Conservation (phyloP, 768 basidiomycete genomes). For the Sporobolomyces phaffii region DNA sequence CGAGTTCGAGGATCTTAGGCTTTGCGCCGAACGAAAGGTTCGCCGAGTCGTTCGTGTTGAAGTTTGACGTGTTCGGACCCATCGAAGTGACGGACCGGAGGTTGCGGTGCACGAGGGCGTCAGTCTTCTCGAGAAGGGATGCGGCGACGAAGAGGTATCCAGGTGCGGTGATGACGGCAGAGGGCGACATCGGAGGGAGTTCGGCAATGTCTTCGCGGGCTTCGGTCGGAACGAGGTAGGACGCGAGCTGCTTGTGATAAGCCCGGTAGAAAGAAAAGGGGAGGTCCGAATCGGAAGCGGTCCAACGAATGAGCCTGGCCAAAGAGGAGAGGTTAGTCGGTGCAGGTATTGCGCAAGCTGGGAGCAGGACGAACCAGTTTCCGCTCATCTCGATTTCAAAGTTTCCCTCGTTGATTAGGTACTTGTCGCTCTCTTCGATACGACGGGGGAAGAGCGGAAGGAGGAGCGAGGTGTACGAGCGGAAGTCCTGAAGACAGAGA, state of each 20-base stretch:
- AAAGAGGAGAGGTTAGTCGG: background rate
- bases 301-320: constrained; percentile 51
- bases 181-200: constrained; percentile 9
- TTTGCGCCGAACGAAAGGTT: constrained; percentile 49
- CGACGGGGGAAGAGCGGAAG: background rate
- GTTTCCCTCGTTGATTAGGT: constrained; percentile 43
- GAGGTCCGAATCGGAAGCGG: constrained; percentile 51
- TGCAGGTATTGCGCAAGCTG: background rate
- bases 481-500: constrained; percentile 45
- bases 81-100: constrained; percentile 51
- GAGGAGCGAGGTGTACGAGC: constrained; percentile 39
- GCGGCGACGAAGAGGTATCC: constrained; percentile 50
- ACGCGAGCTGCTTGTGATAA: constrained; percentile 50
- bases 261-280: constrained; percentile 51
- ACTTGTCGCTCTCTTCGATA: constrained; percentile 43
- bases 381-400: constrained; percentile 40
- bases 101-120: constrained; percentile 50
- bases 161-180: constrained; percentile 45
- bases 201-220: constrained; percentile 2
- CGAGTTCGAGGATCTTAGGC: constrained; percentile 51
- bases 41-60: constrained; percentile 50
- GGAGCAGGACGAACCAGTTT: constrained; percentile 37
- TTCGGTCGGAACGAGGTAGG: constrained; percentile 34
- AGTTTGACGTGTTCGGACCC: constrained; percentile 37
- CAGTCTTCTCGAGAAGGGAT: constrained; percentile 49